Evolutionary conservation across 805 yeast genomes (phyloP).

Genomic region (Zygosaccharomyces siamensis): DNA sequence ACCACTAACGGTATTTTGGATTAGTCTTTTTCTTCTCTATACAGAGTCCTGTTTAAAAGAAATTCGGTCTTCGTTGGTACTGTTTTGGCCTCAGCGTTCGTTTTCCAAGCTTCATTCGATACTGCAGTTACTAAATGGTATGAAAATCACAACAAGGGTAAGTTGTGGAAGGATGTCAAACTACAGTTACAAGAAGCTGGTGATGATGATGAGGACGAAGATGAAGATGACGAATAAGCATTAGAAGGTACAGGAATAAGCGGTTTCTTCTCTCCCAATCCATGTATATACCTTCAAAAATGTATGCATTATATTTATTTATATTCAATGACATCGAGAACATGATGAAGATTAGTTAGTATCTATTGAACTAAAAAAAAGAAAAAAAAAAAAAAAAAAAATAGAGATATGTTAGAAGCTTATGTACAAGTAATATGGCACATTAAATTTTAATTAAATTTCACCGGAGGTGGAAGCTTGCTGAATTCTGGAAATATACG

Average conservation of each 20-base stretch:
- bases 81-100: slow-evolving; percentile 77
- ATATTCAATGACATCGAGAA: slow-evolving; percentile 10
- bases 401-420: background rate
- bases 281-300: slow-evolving; percentile 2
- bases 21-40: slow-evolving; percentile 44
- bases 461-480: slow-evolving; percentile 39
- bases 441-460: slow-evolving; percentile 16
- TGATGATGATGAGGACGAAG: slow-evolving; percentile 55
- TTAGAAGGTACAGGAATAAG: background rate
- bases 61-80: slow-evolving; percentile 84
- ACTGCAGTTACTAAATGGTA: slow-evolving; percentile 62
- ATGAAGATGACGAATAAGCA: slow-evolving; percentile 37
- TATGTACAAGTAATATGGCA: slow-evolving; percentile 9
- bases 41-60: slow-evolving; percentile 77
- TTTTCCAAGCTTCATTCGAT: slow-evolving; percentile 76
- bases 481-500: slow-evolving; percentile 73
- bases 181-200: slow-evolving; percentile 52
- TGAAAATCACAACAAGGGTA: slow-evolving; percentile 75
- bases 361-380: background rate
- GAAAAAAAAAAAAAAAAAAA: background rate
- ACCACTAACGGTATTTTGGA: slow-evolving; percentile 6
- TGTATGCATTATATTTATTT: slow-evolving; percentile 10
- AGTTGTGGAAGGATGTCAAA: slow-evolving; percentile 80
- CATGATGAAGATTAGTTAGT: background rate
- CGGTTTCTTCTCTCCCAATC: background rate